Evolutionary conservation across 192 early-diverging fungal genomes (phyloP).

Genomic region (Chytriomyces sp.): DNA sequence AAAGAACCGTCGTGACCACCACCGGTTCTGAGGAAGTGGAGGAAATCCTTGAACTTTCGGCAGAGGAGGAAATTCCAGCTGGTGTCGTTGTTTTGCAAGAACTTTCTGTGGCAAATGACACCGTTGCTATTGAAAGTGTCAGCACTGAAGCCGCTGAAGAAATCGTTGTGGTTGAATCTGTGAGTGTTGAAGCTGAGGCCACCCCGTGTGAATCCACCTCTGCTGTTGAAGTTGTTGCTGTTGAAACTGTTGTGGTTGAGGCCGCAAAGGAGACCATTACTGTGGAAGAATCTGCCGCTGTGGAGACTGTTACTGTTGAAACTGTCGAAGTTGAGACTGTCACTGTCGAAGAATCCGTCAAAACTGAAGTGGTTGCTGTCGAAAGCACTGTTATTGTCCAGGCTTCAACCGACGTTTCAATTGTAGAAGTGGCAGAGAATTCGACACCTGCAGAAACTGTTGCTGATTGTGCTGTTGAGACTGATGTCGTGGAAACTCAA

Average conservation of each 20-base stretch:
- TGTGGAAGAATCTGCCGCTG: background rate
- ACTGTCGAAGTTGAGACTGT: constrained; percentile 10
- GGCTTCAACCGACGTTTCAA: no score
- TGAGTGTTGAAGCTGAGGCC: background rate
- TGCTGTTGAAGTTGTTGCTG: background rate
- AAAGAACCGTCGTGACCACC: no score
- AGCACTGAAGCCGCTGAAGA: background rate
- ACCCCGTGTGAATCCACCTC: background rate
- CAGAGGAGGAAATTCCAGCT: background rate
- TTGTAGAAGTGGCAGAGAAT: background rate
- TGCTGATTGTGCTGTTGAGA: background rate
- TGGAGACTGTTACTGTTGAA: background rate
- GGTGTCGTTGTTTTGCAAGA: background rate
- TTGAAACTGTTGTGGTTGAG: background rate
- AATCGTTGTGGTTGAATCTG: background rate
- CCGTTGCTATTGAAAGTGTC: background rate
- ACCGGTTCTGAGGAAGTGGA: background rate
- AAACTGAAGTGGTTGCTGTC: background rate
- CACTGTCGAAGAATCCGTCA: background rate
- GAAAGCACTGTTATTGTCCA: background rate
- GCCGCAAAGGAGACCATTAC: background rate
- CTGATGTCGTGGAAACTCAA: background rate
- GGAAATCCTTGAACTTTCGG: background rate
- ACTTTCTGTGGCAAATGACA: background rate
- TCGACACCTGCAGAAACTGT: no score